These are phyloP conservation scores for Starmerella lactis-condensi DNA, from an alignment of 805 yeast genomes.

Conservation along the genomic window DNA sequence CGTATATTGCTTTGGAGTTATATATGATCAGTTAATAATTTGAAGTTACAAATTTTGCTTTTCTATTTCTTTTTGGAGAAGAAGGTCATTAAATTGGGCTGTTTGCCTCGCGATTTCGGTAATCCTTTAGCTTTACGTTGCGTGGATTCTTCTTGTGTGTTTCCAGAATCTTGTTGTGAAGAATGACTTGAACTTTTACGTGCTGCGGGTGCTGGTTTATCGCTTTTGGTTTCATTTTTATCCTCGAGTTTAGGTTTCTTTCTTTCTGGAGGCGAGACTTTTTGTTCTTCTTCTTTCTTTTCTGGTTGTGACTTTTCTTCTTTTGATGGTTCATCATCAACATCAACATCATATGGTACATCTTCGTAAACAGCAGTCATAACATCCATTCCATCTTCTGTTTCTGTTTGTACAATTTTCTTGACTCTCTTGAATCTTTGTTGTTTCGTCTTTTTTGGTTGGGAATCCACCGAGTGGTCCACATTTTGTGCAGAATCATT, in stretches of 20 bases:
- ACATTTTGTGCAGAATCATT: not conserved
- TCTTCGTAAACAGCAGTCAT: constrained; percentile 4
- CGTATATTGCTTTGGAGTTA: too few relatives aligned
- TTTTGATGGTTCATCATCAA: not conserved
- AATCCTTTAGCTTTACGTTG: not conserved
- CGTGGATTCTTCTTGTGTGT: not conserved
- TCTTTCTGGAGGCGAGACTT: constrained; percentile 4
- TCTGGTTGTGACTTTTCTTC: constrained; percentile 2
- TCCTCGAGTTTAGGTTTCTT: not conserved
- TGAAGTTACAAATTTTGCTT: too few relatives aligned
- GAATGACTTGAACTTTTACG: not conserved
- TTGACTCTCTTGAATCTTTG: not conserved
- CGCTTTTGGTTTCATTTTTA: not conserved
- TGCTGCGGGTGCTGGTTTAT: not conserved
- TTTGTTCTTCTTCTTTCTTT: constrained; percentile 2
- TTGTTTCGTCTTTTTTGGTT: not conserved
- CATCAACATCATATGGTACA: constrained; percentile 1
- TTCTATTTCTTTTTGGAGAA: too few relatives aligned
- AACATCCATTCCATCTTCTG: constrained; percentile 6
- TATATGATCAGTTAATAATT: too few relatives aligned
- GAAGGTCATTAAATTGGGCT: too few relatives aligned
- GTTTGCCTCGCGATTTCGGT: not conserved
- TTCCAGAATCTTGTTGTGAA: constrained; percentile 1
- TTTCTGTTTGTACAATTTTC: not conserved
- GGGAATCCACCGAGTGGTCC: constrained; percentile 1